Base-by-base conservation (phyloP, 768 basidiomycete species). In the Cystoderma amianthinum region DNA sequence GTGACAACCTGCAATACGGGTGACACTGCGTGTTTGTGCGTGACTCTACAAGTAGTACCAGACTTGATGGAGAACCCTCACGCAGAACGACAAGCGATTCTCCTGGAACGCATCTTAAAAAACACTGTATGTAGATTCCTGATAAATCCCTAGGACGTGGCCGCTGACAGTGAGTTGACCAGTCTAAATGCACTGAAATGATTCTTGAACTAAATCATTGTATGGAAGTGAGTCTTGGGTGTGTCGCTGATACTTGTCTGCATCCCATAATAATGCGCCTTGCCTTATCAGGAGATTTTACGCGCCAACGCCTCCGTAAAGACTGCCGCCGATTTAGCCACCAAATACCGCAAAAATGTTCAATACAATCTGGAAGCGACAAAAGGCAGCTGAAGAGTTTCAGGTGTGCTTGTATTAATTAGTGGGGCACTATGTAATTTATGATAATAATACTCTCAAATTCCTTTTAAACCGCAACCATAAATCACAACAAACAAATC, bases 161-260 rank as follows among this genome's bases (percentile, higher is more conserved):
- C 19, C 38, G 28, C 36, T 48, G n/a, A 35, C 45, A 20, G n/a
- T 9, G 12, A 2, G 25, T 33, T 34, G 6, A 50, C 7, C 17
- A 93, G 92, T 87, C 88, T 39, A 93, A 92, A 63, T 94, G 90
- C 62, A 91, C 91, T 22, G 93, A 97, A 61, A 82, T 83, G 62
- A 78, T 96, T 42, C 59, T 82, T 18, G 93, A 95, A 57, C 71
- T 96, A 44, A 95, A 95, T 55, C 83, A 85, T 45, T 90, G 86
- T 54, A 65, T 93, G 46, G 83, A 91, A 65, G 91, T 92, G 39
- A 32, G 74, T 58, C 7, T 36, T 11, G 17, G 15, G n/a, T 38
- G 11, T 11, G 10, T 25, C 18, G n/a, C 2, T 16, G 18, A n/a
- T 34, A n/a, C 37, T 17, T 10, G 17, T 36, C 33, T 12, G 16